A percentile compares a stretch with the other conserved stretches of the same genome.
phyloP scores from a whole-genome alignment of 2,329 filamentous ascomycete species.

The Magnaporthiopsis rhizophila region DNA sequence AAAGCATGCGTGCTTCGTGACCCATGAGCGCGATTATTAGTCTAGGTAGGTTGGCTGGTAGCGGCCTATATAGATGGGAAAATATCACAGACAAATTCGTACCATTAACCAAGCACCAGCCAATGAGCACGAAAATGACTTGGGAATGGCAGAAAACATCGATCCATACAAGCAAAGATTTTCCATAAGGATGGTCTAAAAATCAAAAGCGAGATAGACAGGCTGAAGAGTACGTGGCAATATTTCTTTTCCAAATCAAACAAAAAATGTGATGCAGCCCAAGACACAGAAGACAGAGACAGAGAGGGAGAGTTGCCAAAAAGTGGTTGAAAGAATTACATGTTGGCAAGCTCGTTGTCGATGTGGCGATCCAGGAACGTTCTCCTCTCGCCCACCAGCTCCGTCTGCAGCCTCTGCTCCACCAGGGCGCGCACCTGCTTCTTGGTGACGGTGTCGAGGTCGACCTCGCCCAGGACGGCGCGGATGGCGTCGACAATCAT shows the following conservation, averaged over 20 bases:
- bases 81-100: not conserved
- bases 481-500: conserved; percentile 81
- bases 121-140: not conserved
- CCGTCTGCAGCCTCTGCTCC: conserved; percentile 87
- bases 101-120: not conserved
- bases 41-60: not conserved
- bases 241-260: not conserved
- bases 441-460: conserved; percentile 96
- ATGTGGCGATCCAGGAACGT: conserved; percentile 90
- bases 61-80: not conserved
- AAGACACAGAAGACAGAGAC: no score
- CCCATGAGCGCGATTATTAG: not conserved
- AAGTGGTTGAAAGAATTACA: conserved; percentile 60
- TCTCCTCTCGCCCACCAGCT: conserved; percentile 76
- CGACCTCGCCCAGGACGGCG: conserved; percentile 74
- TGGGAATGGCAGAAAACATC: not conserved
- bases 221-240: not conserved
- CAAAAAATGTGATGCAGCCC: not conserved
- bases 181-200: not conserved
- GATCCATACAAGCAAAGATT: not conserved
- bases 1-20: not conserved
- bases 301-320: no score
- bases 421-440: conserved; percentile 90
- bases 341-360: conserved; percentile 85
- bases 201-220: not conserved